Evolutionary conservation across 768 basidiomycete species (phyloP), one percentile per base, ranked within the genome.

Genomic region (Leccinum ochraceum): DNA sequence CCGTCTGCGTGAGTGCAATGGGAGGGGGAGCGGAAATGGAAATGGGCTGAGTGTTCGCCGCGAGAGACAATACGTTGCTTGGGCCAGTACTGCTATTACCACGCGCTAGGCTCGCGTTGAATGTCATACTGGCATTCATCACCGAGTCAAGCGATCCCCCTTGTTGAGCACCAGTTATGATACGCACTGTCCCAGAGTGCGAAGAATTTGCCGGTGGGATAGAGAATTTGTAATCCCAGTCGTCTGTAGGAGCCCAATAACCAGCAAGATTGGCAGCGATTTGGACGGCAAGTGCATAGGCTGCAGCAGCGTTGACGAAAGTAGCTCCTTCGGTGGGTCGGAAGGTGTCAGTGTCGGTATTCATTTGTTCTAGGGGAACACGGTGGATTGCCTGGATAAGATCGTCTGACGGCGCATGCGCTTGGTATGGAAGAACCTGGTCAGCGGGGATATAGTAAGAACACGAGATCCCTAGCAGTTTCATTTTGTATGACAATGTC

Each of bases 381-480:
- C 71, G 69, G 57, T 78, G 76, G 56, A 91, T 76, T 26, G 79
- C 77, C 3, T 74, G 66, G 16, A 90, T 78, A 37, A 91, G 78
- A 1, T 78, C 78, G 6, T 78, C 71, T 1, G 84, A 73, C 7
- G 86, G 86, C 5, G 80, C 75, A 61, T 90, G 81, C 2, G 88
- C 86, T 67, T 88, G 88, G 67, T 93, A 93, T 28, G 92, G 92
- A 5, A 94, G 78, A 4, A 92, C 81, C 57, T 81, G 78, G 16
- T 80, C 75, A 62, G 88, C 90, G 6, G 78, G 75, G 37, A 86
- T 73, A 60, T 78, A 69, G 57, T 79, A 77, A 9, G 80, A 75
- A 57, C 79, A 79, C 3, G 79, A 77, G 36, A 88, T 78, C 28
- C 81, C 87, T 20, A 92, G 77, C 14, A 94, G 76, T 66, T 86